Conservation (phyloP, 192 early-diverging fungal genomes). For the Entomortierella beljakovae region DNA sequence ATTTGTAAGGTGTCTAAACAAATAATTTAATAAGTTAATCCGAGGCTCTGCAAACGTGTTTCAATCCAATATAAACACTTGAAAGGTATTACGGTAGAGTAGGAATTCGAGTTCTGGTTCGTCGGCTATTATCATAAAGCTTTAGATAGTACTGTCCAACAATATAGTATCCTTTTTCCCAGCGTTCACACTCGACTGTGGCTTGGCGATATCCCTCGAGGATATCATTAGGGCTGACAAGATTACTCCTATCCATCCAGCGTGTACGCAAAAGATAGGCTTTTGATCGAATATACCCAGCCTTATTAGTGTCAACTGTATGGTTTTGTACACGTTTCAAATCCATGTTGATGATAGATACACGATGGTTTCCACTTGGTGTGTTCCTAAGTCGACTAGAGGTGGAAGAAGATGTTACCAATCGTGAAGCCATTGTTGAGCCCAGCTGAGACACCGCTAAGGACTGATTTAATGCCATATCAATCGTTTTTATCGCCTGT, state of each 20-base stretch:
- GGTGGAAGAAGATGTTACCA: background rate
- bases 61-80: no score
- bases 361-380: background rate
- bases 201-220: conserved; percentile 48
- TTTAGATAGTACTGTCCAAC: conserved; percentile 74
- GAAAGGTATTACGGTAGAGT: conserved; percentile 2
- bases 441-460: background rate
- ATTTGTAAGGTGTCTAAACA: conserved; percentile 17
- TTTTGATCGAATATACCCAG: conserved; percentile 35
- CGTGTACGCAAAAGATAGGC: conserved; percentile 62
- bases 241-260: conserved; percentile 68
- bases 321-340: conserved; percentile 25
- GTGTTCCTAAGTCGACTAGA: background rate
- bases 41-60: background rate
- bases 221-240: conserved; percentile 55
- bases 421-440: background rate
- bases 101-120: conserved; percentile 14
- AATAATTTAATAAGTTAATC: background rate
- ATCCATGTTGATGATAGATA: background rate
- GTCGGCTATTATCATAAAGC: conserved; percentile 49
- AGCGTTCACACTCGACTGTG: conserved; percentile 49
- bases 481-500: conserved; percentile 67
- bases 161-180: conserved; percentile 76
- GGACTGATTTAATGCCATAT: conserved; percentile 26
- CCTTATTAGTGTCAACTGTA: conserved; percentile 2